phyloP scores from a whole-genome alignment of 768 basidiomycete genomes.

The Phlebiopsis flavidoalba region DNA sequence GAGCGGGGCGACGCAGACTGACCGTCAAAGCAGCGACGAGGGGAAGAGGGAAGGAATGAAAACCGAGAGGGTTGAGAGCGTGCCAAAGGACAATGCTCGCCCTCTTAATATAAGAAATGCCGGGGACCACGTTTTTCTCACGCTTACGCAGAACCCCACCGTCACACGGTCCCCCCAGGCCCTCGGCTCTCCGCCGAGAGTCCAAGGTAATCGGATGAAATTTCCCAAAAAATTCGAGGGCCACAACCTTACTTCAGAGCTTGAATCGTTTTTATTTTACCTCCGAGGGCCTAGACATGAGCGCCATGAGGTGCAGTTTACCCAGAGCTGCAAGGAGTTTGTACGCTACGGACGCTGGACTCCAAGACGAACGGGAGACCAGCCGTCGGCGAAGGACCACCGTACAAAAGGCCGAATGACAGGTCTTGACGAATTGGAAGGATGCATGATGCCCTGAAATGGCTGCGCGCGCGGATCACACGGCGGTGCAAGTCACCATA shows the following conservation, averaged over 20 bases:
- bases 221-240: not conserved
- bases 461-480: not conserved
- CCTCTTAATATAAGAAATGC: slow-evolving; percentile 8
- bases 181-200: not conserved
- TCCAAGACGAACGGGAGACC: no score
- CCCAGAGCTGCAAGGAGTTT: not conserved
- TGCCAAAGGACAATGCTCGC: not conserved
- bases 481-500: not conserved
- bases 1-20: not conserved
- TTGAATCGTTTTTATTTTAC: not conserved
- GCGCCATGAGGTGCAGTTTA: not conserved
- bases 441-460: not conserved
- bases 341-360: no score
- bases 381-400: not conserved
- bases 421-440: not conserved
- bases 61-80: slow-evolving; percentile 16
- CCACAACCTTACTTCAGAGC: not conserved
- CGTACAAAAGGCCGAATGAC: not conserved
- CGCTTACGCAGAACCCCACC: not conserved
- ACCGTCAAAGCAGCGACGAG: slow-evolving; percentile 21
- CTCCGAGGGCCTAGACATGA: not conserved
- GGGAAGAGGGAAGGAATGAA: slow-evolving; percentile 17
- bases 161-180: not conserved
- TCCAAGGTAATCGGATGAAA: not conserved
- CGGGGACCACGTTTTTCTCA: slow-evolving; percentile 10